Evolutionary conservation across 2,329 filamentous ascomycete species (phyloP).

Genomic region (Colletotrichum theobromicola): DNA sequence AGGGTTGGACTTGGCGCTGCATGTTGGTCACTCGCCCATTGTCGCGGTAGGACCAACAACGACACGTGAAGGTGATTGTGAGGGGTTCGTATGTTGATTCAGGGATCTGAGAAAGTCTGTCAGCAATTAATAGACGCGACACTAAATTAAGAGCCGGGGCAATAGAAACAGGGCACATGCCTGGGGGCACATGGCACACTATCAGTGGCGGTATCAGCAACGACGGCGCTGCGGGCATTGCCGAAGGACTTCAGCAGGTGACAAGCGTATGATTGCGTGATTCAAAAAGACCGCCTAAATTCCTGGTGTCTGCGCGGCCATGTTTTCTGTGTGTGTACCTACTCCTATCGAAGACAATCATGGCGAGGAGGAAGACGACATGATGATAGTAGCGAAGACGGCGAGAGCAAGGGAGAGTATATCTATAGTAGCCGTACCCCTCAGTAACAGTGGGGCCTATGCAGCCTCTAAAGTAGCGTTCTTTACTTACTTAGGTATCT

Average conservation of each 20-base stretch:
- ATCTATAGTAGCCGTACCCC: too few relatives aligned
- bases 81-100: neutral
- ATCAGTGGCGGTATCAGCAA: neutral
- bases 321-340: too few relatives aligned
- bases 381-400: too few relatives aligned
- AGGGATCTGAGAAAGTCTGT: neutral
- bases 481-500: too few relatives aligned
- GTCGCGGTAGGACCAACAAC: neutral
- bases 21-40: slow-evolving; percentile 2
- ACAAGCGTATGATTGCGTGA: neutral
- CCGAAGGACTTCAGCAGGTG: neutral
- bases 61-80: slow-evolving; percentile 9
- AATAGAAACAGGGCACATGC: neutral
- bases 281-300: too few relatives aligned
- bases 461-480: too few relatives aligned
- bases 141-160: neutral
- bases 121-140: neutral
- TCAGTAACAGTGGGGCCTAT: too few relatives aligned
- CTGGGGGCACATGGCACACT: neutral
- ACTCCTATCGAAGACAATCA: too few relatives aligned
- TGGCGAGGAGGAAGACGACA: too few relatives aligned
- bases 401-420: too few relatives aligned
- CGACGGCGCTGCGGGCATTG: neutral
- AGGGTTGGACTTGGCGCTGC: neutral
- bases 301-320: too few relatives aligned